These are phyloP conservation scores for Penicillium carneum DNA, from an alignment of 2,329 filamentous ascomycete species.

Conservation along the genomic window DNA sequence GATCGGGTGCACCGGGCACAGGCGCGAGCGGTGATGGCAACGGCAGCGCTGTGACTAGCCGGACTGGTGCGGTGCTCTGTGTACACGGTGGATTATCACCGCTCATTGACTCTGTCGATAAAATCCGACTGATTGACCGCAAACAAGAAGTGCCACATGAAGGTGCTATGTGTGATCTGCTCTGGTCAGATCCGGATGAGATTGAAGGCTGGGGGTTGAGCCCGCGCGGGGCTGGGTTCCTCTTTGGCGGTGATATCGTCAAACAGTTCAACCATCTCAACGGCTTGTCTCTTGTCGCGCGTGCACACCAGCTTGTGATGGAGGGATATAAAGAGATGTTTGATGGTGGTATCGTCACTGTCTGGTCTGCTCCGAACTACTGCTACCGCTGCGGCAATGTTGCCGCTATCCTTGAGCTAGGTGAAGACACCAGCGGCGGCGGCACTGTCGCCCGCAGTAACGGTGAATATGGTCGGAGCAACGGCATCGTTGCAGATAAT, in stretches of 20 bases:
- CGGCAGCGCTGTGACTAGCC: slow-evolving; percentile 57
- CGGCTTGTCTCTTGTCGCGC: slow-evolving; percentile 86
- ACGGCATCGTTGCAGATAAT: slow-evolving; percentile 59
- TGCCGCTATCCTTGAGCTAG: slow-evolving; percentile 89
- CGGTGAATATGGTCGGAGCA: slow-evolving; percentile 54
- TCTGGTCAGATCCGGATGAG: slow-evolving; percentile 98
- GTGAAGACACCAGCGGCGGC: slow-evolving; percentile 80
- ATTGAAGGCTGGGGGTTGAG: slow-evolving; percentile 97
- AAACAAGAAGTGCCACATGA: slow-evolving; percentile 99
- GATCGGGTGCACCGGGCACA: slow-evolving; percentile 78
- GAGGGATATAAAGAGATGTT: slow-evolving; percentile 99
- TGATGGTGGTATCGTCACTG: slow-evolving; percentile 90
- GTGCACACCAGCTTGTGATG: slow-evolving; percentile 97
- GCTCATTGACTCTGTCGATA: slow-evolving; percentile 90
- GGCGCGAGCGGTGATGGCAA: slow-evolving; percentile 75
- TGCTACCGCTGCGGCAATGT: slow-evolving; percentile 97
- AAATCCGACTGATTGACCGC: slow-evolving; percentile 90
- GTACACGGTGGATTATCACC: slow-evolving; percentile 94
- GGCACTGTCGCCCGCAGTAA: slow-evolving; percentile 72
- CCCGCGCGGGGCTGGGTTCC: slow-evolving; percentile 90
- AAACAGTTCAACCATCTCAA: slow-evolving; percentile 95
- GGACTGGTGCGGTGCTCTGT: slow-evolving; percentile 85
- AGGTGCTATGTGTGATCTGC: slow-evolving; percentile 96
- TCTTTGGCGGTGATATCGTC: slow-evolving; percentile 95
- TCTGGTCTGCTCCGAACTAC: slow-evolving; percentile 98